A percentile compares a stretch with the other conserved stretches of the same genome.
These are phyloP conservation scores for Aphanocladium album DNA, from an alignment of 2,329 filamentous ascomycete species.

Conservation along the genomic window DNA sequence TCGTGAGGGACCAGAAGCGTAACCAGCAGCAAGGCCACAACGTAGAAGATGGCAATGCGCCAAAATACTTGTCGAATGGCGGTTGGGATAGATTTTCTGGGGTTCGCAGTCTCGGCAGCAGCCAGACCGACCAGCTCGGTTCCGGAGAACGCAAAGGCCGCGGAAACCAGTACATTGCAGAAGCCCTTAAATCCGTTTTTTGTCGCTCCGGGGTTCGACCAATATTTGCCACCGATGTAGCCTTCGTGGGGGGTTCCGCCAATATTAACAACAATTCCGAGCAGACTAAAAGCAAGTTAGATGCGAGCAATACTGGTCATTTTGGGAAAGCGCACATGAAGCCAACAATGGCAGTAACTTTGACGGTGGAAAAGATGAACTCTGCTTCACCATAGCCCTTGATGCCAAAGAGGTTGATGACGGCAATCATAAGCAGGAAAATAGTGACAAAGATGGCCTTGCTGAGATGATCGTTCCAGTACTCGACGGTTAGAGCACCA, in stretches of 20 bases:
- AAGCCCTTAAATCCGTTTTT: slow-evolving; percentile 65
- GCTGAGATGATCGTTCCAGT: slow-evolving; percentile 42
- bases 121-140: slow-evolving; percentile 64
- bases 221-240: slow-evolving; percentile 36
- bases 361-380: slow-evolving; percentile 47
- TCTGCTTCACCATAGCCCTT: slow-evolving; percentile 48
- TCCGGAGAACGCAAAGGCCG: slow-evolving; percentile 62
- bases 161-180: slow-evolving; percentile 62
- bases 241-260: slow-evolving; percentile 47
- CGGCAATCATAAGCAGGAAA: slow-evolving; percentile 42
- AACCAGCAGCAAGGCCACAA: slow-evolving; percentile 40
- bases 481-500: slow-evolving; percentile 45
- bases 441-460: slow-evolving; percentile 46
- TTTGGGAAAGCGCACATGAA: slow-evolving; percentile 40
- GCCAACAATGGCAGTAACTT: slow-evolving; percentile 49
- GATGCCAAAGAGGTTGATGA: slow-evolving; percentile 48
- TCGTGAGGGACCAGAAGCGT: slow-evolving; percentile 37
- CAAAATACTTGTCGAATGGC: slow-evolving; percentile 67
- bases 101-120: slow-evolving; percentile 61
- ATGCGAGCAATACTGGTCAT: too few species aligned
- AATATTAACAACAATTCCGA: slow-evolving; percentile 49
- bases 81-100: slow-evolving; percentile 63
- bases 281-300: slow-evolving; percentile 24
- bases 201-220: slow-evolving; percentile 46
- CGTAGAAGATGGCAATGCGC: slow-evolving; percentile 43